Evolutionary conservation across 345 rosid genomes (phyloP).

Genomic region (Populus deltoides): DNA sequence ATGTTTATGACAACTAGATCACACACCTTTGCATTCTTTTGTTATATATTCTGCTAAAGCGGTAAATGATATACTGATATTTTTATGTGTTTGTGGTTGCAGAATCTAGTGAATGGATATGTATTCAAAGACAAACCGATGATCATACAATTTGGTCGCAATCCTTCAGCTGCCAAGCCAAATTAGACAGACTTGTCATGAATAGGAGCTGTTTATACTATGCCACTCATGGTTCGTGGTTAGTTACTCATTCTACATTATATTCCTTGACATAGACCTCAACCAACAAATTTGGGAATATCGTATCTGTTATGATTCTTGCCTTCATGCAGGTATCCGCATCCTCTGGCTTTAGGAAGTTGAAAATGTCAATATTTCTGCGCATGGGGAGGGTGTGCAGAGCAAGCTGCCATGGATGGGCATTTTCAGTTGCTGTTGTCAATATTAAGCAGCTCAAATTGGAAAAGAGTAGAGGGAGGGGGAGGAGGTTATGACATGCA

Average conservation of each 20-base stretch:
- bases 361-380: neutral
- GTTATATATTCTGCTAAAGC: neutral
- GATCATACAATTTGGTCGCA: conserved; percentile 87
- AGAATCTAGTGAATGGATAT: conserved; percentile 83
- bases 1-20: neutral
- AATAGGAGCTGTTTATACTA: neutral
- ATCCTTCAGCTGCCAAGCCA: conserved; percentile 53
- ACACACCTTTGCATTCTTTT: neutral
- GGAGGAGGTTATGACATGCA: no score
- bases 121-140: conserved; percentile 83
- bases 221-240: conserved; percentile 8
- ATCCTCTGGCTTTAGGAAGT: no score
- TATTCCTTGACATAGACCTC: neutral
- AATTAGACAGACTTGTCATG: conserved; percentile 22
- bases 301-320: neutral
- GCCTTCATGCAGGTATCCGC: no score
- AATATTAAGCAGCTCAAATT: neutral
- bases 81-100: conserved; percentile 23
- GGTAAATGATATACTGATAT: neutral
- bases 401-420: neutral
- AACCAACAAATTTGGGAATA: neutral
- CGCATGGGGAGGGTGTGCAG: neutral
- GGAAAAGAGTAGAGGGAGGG: neutral
- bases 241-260: neutral
- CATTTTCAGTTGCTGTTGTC: neutral